Conservation (phyloP, 2,329 filamentous ascomycete genomes). For the Ramularia collo-cygni region DNA sequence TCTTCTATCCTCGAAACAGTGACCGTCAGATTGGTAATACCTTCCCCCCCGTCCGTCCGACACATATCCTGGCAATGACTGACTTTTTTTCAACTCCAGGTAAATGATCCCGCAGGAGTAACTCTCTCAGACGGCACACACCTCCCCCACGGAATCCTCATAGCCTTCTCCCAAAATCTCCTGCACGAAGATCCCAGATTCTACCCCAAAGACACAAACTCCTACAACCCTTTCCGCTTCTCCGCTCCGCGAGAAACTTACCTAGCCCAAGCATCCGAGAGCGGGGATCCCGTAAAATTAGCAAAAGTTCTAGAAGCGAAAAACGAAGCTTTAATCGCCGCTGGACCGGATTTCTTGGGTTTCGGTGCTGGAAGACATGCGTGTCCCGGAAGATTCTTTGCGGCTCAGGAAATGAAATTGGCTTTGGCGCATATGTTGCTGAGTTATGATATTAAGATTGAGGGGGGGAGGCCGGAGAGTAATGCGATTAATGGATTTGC, state of each 20-base stretch:
- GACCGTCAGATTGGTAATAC: no score
- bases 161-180: conserved; percentile 14
- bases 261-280: conserved; percentile 2
- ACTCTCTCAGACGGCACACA: conserved; percentile 18
- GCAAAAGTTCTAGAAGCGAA: conserved; percentile 8
- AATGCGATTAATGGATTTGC: no score
- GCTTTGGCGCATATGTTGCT: conserved; percentile 38
- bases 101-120: conserved; percentile 20
- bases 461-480: no score
- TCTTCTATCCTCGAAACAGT: no score
- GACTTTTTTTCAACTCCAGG: conserved; percentile 11
- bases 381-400: conserved; percentile 39
- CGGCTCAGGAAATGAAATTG: conserved; percentile 42
- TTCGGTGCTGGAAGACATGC: conserved; percentile 5
- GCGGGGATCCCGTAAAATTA: conserved; percentile 2
- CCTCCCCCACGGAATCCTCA: conserved; percentile 19
- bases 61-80: no score
- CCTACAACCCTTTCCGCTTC: conserved; percentile 26
- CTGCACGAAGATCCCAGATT: conserved; percentile 25
- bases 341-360: neutral
- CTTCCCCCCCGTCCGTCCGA: no score
- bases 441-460: conserved; percentile 32
- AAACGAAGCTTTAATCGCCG: conserved; percentile 9
- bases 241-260: conserved; percentile 10
- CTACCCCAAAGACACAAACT: conserved; percentile 16